Conservation (phyloP, 345 rosid species). For the Aquilaria yunnanensis region DNA sequence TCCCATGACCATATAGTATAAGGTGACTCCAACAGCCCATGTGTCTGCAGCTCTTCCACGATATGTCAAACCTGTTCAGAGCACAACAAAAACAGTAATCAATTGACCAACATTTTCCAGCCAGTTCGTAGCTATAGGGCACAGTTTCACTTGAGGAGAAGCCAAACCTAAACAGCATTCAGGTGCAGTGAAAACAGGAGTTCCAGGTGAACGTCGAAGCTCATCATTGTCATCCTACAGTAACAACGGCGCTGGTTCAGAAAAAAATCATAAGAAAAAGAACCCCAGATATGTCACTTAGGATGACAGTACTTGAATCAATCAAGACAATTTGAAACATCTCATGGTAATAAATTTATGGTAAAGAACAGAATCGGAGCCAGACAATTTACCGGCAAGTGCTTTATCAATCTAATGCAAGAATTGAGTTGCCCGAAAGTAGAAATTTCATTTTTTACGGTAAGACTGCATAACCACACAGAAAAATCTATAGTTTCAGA, state of each 20-base stretch:
- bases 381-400: no score
- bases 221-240: constrained; percentile 86
- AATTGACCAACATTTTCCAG: no score
- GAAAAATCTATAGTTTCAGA: no score
- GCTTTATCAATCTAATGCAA: no score
- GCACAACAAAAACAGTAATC: not conserved
- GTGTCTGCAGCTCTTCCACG: constrained; percentile 91
- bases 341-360: not conserved
- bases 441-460: no score
- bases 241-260: constrained; percentile 5
- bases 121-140: not conserved
- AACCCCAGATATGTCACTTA: not conserved
- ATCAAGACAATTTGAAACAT: not conserved
- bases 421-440: no score
- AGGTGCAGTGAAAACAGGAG: constrained; percentile 99
- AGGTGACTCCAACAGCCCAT: constrained; percentile 95
- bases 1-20: constrained; percentile 84
- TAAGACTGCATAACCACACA: no score
- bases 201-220: constrained; percentile 97
- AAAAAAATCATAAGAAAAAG: not conserved
- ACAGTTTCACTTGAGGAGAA: constrained; percentile 4
- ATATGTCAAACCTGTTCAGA: constrained; percentile 69
- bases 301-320: not conserved
- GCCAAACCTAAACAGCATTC: constrained; percentile 89
- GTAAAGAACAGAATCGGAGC: not conserved